These are phyloP conservation scores for Ilyonectria sp. DNA, from an alignment of 2,329 filamentous ascomycete genomes.

Conservation along the genomic window DNA sequence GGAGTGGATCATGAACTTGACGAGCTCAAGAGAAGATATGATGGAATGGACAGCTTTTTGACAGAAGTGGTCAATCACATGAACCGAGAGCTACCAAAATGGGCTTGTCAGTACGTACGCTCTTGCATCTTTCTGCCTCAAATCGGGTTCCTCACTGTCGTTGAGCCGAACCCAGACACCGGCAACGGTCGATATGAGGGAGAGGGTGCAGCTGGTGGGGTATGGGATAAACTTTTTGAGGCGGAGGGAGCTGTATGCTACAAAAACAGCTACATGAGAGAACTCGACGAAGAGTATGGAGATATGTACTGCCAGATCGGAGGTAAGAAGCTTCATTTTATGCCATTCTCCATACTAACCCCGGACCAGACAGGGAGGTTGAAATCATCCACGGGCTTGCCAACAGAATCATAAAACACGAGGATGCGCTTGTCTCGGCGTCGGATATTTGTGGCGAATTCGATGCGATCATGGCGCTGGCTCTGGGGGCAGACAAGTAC, in stretches of 20 bases:
- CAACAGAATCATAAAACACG: conserved; percentile 77
- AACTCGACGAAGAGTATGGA: conserved; percentile 86
- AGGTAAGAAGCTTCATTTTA: conserved; percentile 63
- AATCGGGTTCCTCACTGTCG: conserved; percentile 88
- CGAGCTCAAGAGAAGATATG: conserved; percentile 81
- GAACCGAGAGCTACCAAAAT: conserved; percentile 72
- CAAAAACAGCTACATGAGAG: conserved; percentile 86
- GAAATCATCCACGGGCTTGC: conserved; percentile 87
- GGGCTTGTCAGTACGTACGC: conserved; percentile 66
- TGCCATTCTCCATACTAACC: conserved; percentile 38
- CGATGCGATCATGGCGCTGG: conserved; percentile 86
- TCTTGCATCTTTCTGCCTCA: conserved; percentile 95
- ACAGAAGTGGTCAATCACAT: conserved; percentile 77
- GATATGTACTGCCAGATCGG: conserved; percentile 90
- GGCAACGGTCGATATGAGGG: conserved; percentile 76
- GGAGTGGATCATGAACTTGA: conserved; percentile 85
- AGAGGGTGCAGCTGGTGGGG: conserved; percentile 65
- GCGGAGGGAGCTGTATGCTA: conserved; percentile 83
- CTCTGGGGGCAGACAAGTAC: conserved; percentile 82
- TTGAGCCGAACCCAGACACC: conserved; percentile 68
- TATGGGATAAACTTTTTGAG: conserved; percentile 85
- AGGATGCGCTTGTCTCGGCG: conserved; percentile 75
- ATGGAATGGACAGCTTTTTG: conserved; percentile 83
- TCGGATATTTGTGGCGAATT: conserved; percentile 90
- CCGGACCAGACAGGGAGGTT: conserved; percentile 81